Evolutionary conservation across 1,284 basidiomycete species (phyloP).

Genomic region (Volvariella volvacea): DNA sequence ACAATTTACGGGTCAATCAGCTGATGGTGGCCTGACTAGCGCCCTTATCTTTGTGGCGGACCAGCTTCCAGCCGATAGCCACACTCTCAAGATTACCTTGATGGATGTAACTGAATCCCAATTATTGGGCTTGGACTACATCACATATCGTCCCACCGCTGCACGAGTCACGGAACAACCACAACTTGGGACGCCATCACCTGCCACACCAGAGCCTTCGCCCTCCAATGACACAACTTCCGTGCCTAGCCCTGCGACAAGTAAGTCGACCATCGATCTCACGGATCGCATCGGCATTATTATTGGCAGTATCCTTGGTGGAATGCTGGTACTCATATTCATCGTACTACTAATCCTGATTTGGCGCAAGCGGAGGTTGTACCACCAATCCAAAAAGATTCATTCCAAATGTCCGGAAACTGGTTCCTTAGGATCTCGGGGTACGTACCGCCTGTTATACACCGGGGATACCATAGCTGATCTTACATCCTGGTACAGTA

Average conservation of each 20-base stretch:
- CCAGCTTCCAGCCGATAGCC: not conserved
- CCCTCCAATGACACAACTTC: not conserved
- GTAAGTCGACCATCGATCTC: not conserved
- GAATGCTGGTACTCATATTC: not conserved
- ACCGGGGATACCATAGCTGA: too few species aligned
- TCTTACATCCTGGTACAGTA: too few species aligned
- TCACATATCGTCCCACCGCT: not conserved
- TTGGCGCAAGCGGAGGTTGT: not conserved
- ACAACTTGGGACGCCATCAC: too few species aligned
- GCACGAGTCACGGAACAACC: not conserved
- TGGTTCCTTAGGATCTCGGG: too few species aligned
- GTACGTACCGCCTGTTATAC: too few species aligned
- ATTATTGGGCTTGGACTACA: not conserved
- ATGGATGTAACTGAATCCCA: not conserved
- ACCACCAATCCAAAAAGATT: too few species aligned
- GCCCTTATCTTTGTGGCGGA: not conserved
- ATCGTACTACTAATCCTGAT: not conserved
- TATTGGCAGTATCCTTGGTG: not conserved
- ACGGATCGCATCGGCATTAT: not conserved
- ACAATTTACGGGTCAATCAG: not conserved
- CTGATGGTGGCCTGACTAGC: not conserved
- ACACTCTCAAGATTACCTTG: not conserved
- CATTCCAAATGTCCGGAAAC: too few species aligned
- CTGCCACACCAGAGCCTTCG: not conserved
- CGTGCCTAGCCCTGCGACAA: not conserved